Evolutionary conservation across 306 rosid genomes (phyloP).

Genomic region (Cicer yamashitae): DNA sequence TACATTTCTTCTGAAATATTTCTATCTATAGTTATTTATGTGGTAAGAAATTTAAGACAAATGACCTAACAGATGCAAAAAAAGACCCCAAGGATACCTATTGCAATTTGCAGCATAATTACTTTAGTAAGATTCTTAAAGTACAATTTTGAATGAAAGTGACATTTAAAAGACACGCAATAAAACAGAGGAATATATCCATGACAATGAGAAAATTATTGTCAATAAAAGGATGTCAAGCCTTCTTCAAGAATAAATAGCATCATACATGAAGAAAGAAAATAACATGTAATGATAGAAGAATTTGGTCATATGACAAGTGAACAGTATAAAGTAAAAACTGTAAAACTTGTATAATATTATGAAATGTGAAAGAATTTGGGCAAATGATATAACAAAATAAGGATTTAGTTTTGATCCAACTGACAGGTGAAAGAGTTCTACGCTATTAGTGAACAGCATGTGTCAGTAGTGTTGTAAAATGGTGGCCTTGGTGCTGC

Average conservation of each 20-base stretch:
- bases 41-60: conserved; percentile 6
- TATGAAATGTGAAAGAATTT: neutral
- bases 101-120: conserved; percentile 39
- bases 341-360: neutral
- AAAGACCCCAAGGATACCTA: neutral
- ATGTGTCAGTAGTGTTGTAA: neutral
- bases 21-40: conserved; percentile 1
- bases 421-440: neutral
- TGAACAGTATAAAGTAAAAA: conserved; percentile 10
- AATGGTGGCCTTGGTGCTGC: no score
- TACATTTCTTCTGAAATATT: conserved; percentile 20
- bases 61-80: conserved; percentile 3
- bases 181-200: conserved; percentile 17
- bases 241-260: neutral
- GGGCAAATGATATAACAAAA: conserved; percentile 8
- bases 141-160: conserved; percentile 9
- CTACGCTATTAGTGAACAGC: neutral
- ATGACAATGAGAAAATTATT: neutral
- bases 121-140: neutral
- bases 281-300: conserved; percentile 23
- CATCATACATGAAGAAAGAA: neutral
- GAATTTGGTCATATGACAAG: conserved; percentile 1
- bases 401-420: conserved; percentile 27
- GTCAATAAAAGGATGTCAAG: neutral
- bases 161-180: neutral